phyloP scores from a whole-genome alignment of 192 early-diverging fungal genomes.

The Chytriomyces sp. region DNA sequence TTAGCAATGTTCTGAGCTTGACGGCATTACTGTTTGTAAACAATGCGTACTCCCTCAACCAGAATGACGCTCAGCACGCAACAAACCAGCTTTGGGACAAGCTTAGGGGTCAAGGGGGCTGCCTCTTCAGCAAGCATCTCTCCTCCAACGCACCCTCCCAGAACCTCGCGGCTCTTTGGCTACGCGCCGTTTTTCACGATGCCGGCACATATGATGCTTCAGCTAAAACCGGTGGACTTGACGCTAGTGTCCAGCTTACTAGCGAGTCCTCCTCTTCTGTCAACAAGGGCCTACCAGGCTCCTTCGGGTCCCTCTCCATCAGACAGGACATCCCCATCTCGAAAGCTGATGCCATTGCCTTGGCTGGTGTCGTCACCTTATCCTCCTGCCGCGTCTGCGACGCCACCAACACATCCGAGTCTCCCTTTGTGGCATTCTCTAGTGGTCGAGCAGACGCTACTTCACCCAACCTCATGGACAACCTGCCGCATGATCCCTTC shows the following conservation, averaged over 20 bases:
- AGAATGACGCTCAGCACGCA: background rate
- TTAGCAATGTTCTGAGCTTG: no score
- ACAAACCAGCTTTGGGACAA: background rate
- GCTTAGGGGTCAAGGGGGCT: background rate
- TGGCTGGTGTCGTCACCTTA: constrained; percentile 33
- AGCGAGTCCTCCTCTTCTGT: background rate
- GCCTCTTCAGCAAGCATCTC: constrained; percentile 9
- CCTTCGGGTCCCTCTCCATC: constrained; percentile 8
- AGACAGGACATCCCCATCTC: constrained; percentile 11
- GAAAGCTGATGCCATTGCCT: constrained; percentile 38
- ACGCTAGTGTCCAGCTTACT: constrained; percentile 14
- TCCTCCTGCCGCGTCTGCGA: constrained; percentile 36
- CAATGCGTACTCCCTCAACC: no score
- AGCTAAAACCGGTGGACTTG: constrained; percentile 20
- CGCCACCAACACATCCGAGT: no score
- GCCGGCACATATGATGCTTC: constrained; percentile 21
- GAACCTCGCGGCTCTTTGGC: constrained; percentile 45
- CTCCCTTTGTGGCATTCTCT: constrained; percentile 23
- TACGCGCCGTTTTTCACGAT: constrained; percentile 43
- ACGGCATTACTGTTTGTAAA: no score
- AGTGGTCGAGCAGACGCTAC: constrained; percentile 6
- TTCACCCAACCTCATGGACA: background rate
- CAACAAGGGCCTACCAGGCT: constrained; percentile 11
- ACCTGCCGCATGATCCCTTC: constrained; percentile 20
- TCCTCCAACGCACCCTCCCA: constrained; percentile 22